A percentile compares a stretch with the other conserved stretches of the same genome.
Evolutionary conservation across 441 rosid species (phyloP).

Genomic region (Populus tomentosa): DNA sequence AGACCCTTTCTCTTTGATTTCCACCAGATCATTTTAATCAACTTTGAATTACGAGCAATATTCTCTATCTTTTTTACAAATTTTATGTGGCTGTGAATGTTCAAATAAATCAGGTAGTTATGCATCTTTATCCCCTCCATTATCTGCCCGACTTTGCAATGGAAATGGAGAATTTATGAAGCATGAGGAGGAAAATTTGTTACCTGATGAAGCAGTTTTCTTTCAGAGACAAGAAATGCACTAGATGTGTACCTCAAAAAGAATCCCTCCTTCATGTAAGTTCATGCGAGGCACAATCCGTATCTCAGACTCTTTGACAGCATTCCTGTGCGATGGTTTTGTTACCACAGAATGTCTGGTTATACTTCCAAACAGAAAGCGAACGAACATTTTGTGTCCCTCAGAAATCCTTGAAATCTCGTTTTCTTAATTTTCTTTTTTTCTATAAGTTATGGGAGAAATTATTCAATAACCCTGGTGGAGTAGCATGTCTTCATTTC

Average conservation of each 20-base stretch:
- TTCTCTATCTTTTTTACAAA: neutral
- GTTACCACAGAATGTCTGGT: neutral
- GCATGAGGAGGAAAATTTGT: constrained; percentile 37
- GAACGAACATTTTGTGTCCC: neutral
- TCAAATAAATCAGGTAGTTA: constrained; percentile 21
- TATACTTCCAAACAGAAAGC: neutral
- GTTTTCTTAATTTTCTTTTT: neutral
- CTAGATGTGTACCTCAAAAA: constrained; percentile 9
- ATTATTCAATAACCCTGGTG: neutral
- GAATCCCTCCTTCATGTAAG: neutral
- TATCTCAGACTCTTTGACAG: neutral
- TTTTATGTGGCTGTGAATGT: constrained; percentile 27
- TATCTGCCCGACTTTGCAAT: constrained; percentile 44
- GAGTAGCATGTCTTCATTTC: neutral
- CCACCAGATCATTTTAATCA: neutral
- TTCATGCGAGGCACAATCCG: neutral
- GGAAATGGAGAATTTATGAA: constrained; percentile 36
- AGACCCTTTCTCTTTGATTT: neutral
- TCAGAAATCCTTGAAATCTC: neutral
- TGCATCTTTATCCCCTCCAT: constrained; percentile 42
- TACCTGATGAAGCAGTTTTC: constrained; percentile 28
- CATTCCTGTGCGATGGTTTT: neutral
- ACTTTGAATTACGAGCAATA: neutral
- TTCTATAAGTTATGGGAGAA: neutral
- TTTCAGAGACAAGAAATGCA: constrained; percentile 39